phyloP scores from a whole-genome alignment of 75 land plant genomes.

The Cunninghamia lanceolata region DNA sequence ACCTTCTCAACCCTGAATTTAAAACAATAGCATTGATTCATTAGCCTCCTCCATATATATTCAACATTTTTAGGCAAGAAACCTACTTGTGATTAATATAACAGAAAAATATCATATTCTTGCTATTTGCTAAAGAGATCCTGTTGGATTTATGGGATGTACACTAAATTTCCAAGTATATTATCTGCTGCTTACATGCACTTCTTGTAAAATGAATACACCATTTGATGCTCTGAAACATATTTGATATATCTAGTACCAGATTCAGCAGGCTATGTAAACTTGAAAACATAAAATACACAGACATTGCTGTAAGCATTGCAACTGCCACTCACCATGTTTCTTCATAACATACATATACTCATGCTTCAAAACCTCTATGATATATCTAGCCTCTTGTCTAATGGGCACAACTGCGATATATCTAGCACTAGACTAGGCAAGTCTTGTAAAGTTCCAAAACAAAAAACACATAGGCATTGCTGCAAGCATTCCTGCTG shows the following conservation, averaged over 20 bases:
- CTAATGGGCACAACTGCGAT: background rate
- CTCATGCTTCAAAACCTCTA: background rate
- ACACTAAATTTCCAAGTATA: background rate
- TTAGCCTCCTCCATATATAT: background rate
- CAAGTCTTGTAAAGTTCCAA: background rate
- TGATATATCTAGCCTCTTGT: background rate
- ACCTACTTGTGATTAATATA: background rate
- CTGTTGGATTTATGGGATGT: background rate
- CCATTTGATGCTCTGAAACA: background rate
- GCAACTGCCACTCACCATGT: background rate
- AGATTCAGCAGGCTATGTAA: background rate
- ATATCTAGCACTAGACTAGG: background rate
- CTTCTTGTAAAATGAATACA: background rate
- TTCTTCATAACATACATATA: background rate
- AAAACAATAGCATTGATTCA: background rate
- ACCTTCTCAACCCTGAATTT: conserved; percentile 37
- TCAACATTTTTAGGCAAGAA: background rate
- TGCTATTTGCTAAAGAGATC: background rate
- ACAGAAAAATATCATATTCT: background rate
- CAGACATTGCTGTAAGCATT: background rate
- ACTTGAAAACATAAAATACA: too few species aligned
- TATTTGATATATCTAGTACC: background rate
- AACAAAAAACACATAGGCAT: background rate
- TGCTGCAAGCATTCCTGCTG: background rate
- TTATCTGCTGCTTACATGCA: background rate